These are phyloP conservation scores for Sechiopsis laciniata DNA, from an alignment of 306 rosid genomes.

Conservation along the genomic window DNA sequence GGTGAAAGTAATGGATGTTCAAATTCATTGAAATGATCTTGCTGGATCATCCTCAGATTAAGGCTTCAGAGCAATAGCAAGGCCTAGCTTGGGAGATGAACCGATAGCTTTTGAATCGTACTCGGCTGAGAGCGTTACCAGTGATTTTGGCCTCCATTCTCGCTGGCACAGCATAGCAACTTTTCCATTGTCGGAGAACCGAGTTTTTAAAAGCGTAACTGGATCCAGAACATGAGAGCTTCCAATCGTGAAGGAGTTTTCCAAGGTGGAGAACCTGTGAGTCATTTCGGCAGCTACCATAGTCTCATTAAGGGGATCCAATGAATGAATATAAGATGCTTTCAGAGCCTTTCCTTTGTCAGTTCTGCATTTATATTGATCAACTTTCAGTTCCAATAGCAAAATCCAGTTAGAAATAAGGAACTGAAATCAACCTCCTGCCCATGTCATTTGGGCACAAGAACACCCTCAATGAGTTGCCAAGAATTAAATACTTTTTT, in stretches of 20 bases:
- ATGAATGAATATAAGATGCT: conserved; percentile 74
- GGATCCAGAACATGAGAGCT: conserved; percentile 61
- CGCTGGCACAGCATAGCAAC: conserved; percentile 67
- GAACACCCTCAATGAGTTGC: neutral
- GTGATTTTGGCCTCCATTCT: conserved; percentile 90
- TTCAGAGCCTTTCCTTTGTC: conserved; percentile 69
- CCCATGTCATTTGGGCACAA: neutral
- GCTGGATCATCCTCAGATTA: conserved; percentile 27
- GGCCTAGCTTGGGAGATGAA: conserved; percentile 67
- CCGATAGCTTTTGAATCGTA: conserved; percentile 57
- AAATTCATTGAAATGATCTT: neutral
- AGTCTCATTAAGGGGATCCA: conserved; percentile 49
- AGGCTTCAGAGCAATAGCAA: conserved; percentile 78
- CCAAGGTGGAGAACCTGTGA: conserved; percentile 52
- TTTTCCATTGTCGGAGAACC: conserved; percentile 69
- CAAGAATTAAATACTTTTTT: no score
- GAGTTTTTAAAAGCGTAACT: conserved; percentile 51
- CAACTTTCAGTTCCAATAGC: conserved; percentile 8
- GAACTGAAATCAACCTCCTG: neutral
- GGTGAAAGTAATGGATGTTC: neutral
- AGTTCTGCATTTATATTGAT: conserved; percentile 45
- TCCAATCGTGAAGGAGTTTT: conserved; percentile 73
- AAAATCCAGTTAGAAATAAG: neutral
- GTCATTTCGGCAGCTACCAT: conserved; percentile 75
- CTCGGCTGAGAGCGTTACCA: conserved; percentile 67